Conservation (phyloP, 75 land plant species). For the Cupressus sempervirens region DNA sequence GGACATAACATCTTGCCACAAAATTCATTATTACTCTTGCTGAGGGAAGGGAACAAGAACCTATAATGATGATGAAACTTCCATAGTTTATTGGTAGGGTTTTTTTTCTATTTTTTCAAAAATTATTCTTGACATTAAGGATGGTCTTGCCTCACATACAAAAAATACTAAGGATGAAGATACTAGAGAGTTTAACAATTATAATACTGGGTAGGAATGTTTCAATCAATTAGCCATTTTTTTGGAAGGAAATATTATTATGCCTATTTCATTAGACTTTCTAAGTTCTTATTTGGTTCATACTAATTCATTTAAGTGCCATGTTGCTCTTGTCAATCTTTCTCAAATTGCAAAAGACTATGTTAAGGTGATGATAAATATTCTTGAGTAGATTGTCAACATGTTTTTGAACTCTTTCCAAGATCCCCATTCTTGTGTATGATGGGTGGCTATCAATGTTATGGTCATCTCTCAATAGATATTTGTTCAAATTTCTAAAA, state of each 20-base stretch:
- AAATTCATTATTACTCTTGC: constrained; percentile 88
- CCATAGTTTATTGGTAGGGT: constrained; percentile 81
- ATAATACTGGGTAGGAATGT: constrained; percentile 90
- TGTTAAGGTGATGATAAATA: constrained; percentile 91
- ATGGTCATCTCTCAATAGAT: constrained; percentile 96
- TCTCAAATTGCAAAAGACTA: constrained; percentile 97
- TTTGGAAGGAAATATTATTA: constrained; percentile 83
- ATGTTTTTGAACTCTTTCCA: constrained; percentile 89
- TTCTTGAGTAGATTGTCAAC: constrained; percentile 77
- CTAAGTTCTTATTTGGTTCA: constrained; percentile 69
- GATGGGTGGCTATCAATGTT: constrained; percentile 99
- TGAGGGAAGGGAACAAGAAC: constrained; percentile 89
- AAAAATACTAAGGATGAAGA: constrained; percentile 89
- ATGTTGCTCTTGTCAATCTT: constrained; percentile 86
- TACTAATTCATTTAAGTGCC: constrained; percentile 87
- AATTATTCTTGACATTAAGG: constrained; percentile 86
- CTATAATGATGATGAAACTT: constrained; percentile 92
- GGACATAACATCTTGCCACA: constrained; percentile 74
- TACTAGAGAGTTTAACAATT: constrained; percentile 80
- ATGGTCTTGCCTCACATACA: constrained; percentile 76
- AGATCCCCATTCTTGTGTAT: constrained; percentile 89
- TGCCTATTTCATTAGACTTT: constrained; percentile 86
- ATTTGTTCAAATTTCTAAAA: constrained; percentile 90
- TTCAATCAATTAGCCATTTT: constrained; percentile 81
- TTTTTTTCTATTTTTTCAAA: constrained; percentile 84